These are phyloP conservation scores for Candida arabinofermentans DNA, from an alignment of 805 yeast species.

Conservation along the genomic window DNA sequence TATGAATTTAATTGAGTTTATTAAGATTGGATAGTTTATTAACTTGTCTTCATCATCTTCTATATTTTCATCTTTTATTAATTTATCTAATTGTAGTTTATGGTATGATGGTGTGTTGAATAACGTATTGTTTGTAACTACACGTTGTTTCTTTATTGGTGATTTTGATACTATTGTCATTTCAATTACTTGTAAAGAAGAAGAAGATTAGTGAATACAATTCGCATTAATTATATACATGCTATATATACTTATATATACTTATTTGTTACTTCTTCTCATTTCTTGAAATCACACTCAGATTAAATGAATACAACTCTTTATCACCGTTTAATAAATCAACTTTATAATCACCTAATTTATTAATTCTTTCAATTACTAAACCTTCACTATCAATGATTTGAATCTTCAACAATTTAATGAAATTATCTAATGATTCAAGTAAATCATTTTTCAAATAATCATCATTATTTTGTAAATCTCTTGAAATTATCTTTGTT, in stretches of 20 bases:
- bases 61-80: conserved; percentile 7
- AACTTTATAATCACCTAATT: conserved; percentile 22
- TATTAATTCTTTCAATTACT: conserved; percentile 11
- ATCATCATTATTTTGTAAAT: conserved; percentile 9
- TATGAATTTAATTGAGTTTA: conserved; percentile 18
- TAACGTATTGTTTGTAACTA: not conserved
- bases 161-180: not conserved
- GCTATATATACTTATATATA: not conserved
- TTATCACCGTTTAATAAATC: conserved; percentile 17
- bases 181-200: not conserved
- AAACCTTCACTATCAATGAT: conserved; percentile 13
- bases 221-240: not conserved
- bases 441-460: conserved; percentile 10
- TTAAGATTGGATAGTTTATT: conserved; percentile 9
- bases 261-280: not conserved
- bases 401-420: conserved; percentile 15
- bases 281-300: conserved; percentile 21
- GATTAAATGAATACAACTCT: conserved; percentile 10
- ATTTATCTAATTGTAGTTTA: conserved; percentile 3
- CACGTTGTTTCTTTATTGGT: conserved; percentile 5
- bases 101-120: conserved; percentile 8
- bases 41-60: conserved; percentile 15
- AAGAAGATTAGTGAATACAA: not conserved
- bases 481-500: conserved; percentile 7
- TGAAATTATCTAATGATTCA: conserved; percentile 17